A percentile compares a stretch with the other conserved stretches of the same genome.
Evolutionary conservation across 306 rosid species (phyloP).

Genomic region (Trifolium pratense): DNA sequence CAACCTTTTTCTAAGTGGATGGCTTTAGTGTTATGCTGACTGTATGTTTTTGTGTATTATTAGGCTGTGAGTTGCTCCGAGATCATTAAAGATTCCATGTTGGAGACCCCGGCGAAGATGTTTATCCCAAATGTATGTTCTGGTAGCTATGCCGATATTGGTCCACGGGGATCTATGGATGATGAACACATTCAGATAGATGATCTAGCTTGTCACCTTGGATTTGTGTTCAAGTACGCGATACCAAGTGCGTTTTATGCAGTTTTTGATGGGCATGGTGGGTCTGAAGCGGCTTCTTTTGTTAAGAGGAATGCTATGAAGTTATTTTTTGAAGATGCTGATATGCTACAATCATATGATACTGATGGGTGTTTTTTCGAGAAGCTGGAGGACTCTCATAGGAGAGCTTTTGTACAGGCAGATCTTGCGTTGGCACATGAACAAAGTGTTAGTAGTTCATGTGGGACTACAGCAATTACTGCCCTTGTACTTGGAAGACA

Average conservation of each 20-base stretch:
- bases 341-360: constrained; percentile 60
- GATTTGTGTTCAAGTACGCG: constrained; percentile 56
- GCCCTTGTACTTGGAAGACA: constrained; percentile 82
- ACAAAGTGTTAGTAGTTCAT: constrained; percentile 57
- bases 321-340: constrained; percentile 77
- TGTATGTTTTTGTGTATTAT: constrained; percentile 33
- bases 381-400: constrained; percentile 73
- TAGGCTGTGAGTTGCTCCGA: constrained; percentile 70
- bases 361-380: constrained; percentile 57
- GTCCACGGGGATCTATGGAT: constrained; percentile 77
- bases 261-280: constrained; percentile 93
- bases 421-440: constrained; percentile 85
- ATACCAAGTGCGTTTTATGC: constrained; percentile 82
- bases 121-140: constrained; percentile 74
- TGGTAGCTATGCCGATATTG: constrained; percentile 79
- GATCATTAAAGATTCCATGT: constrained; percentile 47
- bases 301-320: constrained; percentile 77
- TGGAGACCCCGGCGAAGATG: constrained; percentile 53
- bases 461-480: constrained; percentile 95
- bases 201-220: constrained; percentile 72
- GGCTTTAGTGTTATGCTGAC: constrained; percentile 26
- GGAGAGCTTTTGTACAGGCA: constrained; percentile 73
- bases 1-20: not conserved
- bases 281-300: constrained; percentile 87
- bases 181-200: constrained; percentile 86